These are phyloP conservation scores for Aphanocladium album DNA, from an alignment of 2,329 filamentous ascomycete genomes.

Conservation along the genomic window DNA sequence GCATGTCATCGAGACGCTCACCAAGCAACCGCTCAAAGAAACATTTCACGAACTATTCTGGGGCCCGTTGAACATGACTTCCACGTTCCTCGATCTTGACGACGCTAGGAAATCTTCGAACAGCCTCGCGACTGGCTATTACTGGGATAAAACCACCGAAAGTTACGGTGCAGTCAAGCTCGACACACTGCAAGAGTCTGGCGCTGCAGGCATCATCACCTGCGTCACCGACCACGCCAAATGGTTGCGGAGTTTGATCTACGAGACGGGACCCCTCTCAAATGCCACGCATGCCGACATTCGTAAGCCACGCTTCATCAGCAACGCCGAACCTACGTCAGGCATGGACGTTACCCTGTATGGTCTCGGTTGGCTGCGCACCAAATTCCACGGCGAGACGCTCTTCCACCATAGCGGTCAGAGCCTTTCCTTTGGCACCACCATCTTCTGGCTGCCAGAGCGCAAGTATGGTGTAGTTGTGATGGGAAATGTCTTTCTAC, in stretches of 20 bases:
- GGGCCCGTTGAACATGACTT: constrained; percentile 37
- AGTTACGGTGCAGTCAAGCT: background rate
- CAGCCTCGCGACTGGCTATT: background rate
- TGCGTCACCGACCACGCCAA: constrained; percentile 1
- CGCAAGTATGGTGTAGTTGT: background rate
- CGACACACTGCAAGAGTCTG: background rate
- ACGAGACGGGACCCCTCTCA: background rate
- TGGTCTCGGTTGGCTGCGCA: background rate
- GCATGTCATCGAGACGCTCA: constrained; percentile 35
- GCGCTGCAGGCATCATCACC: constrained; percentile 7
- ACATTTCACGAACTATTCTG: constrained; percentile 35
- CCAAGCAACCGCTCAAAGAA: constrained; percentile 26
- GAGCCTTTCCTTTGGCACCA: background rate
- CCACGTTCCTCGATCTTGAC: constrained; percentile 23
- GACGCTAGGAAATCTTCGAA: constrained; percentile 13
- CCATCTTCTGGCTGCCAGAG: background rate
- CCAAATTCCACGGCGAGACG: background rate
- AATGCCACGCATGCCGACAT: background rate
- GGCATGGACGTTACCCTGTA: background rate
- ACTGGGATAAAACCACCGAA: background rate
- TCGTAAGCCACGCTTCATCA: background rate
- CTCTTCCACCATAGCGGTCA: background rate
- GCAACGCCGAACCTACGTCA: fast-evolving
- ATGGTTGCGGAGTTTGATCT: background rate
- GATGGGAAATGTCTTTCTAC: background rate